Percentiles rank a stretch among this genome's conserved stretches.
Evolutionary conservation across 75 land plant genomes (phyloP).

Genomic region (Adiantum capillusveneris): DNA sequence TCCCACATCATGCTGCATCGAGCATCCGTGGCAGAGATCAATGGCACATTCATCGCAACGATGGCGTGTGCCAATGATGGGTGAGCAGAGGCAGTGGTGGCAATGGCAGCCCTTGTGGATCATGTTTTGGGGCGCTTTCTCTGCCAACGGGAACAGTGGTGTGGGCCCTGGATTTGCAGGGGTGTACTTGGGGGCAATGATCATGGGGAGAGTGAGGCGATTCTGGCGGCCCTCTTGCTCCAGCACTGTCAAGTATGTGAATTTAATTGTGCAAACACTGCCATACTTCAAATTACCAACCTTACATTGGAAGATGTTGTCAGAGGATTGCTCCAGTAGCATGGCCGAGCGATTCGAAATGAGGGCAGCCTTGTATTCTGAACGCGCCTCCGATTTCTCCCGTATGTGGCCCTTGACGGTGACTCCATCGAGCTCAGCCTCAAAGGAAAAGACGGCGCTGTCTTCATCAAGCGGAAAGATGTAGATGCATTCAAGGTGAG

Average conservation of each 20-base stretch:
- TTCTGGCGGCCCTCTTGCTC: neutral
- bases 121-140: neutral
- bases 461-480: too few species aligned
- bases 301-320: too few species aligned
- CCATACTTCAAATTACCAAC: too few species aligned
- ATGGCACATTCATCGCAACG: neutral
- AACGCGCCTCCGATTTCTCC: too few species aligned
- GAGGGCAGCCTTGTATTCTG: too few species aligned
- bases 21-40: neutral
- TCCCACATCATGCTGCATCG: neutral
- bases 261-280: neutral
- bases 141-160: neutral
- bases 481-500: too few species aligned
- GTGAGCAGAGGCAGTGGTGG: neutral
- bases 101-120: neutral
- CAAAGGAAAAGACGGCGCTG: too few species aligned
- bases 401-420: too few species aligned
- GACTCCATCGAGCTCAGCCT: too few species aligned
- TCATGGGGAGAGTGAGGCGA: neutral
- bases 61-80: neutral
- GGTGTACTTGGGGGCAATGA: constrained; percentile 1
- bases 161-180: neutral
- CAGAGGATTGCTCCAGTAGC: too few species aligned
- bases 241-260: neutral
- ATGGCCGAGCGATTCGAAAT: too few species aligned